Base-by-base conservation (phyloP, 345 rosid genomes). In the Salix viminalis region DNA sequence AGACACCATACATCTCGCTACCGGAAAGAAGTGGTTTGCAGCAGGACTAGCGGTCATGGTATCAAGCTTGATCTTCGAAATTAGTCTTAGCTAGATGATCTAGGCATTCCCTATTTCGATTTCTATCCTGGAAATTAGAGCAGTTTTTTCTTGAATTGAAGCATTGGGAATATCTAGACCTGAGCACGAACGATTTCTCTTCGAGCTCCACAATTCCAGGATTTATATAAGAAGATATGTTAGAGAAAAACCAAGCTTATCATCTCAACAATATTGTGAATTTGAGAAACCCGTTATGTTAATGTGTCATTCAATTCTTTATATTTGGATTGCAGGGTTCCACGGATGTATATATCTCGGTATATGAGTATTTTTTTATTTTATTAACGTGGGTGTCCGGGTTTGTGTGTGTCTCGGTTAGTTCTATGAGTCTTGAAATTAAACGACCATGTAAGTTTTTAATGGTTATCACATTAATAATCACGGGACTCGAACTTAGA, bases 141-240 rank as follows among this genome's bases (percentile, higher is more conserved):
- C 46, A 75, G 0, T 32, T n/a, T 4, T 32, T 66, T 70, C 9
- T 39, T 48, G 10, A 54, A 30, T 66, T 86, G 75, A 52, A 72
- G 9, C 39, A 66, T 26, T 36, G 80, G 64, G 26, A 54, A 14
- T 77, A 66, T 52, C 52, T 84, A n/a, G 87, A 84, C 79, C 67
- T 86, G 13, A 86, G 87, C 61, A 52, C 58, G 58, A 86, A 84
- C 44, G 76, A 84, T 64, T 84, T 86, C 50, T 58, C 60, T 64
- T 46, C 50, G 50, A 84, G 80, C 9, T 36, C 67, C 39, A 28
- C 56, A 64, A 79, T 86, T 64, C 89, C 87, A 10, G 9, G 16
- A 0, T 84, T 80, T 68, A n/a, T 84, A 13, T 18, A 50, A 18
- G n/a, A 4, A 1, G 56, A 18, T 18, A 9, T 41, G 44, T 10